phyloP scores from a whole-genome alignment of 2,329 filamentous ascomycete genomes.

The Xenosphaeropsis pyriputrescens region DNA sequence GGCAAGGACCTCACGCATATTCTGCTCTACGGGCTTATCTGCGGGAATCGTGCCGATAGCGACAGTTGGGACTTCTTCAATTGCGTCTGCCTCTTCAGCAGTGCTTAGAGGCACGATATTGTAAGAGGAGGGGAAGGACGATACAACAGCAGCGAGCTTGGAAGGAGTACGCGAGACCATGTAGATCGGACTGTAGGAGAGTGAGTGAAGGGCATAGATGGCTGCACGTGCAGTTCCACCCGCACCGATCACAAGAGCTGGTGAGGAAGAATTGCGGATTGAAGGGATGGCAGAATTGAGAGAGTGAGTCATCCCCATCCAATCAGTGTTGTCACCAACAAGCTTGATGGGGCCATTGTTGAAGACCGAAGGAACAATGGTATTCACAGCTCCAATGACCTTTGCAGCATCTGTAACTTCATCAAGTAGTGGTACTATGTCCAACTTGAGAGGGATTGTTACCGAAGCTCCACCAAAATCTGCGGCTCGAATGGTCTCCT shows the following conservation, averaged over 20 bases:
- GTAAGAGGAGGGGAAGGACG: conserved; percentile 61
- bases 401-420: conserved; percentile 65
- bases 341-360: conserved; percentile 29
- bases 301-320: conserved; percentile 76
- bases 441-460: conserved; percentile 87
- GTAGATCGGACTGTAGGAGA: conserved; percentile 78
- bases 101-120: conserved; percentile 50
- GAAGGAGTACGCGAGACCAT: conserved; percentile 62
- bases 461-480: conserved; percentile 89
- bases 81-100: conserved; percentile 29
- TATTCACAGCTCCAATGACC: conserved; percentile 87
- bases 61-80: conserved; percentile 45
- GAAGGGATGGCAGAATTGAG: conserved; percentile 24
- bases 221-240: conserved; percentile 88
- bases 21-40: conserved; percentile 64
- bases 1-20: conserved; percentile 50
- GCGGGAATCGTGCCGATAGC: conserved; percentile 86
- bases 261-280: conserved; percentile 6
- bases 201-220: conserved; percentile 71
- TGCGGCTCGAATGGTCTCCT: conserved; percentile 48
- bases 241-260: conserved; percentile 71
- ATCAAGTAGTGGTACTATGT: conserved; percentile 71
- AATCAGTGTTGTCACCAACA: conserved; percentile 88
- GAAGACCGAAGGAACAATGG: conserved; percentile 50
- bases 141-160: conserved; percentile 53